Percentiles rank a stretch among this genome's conserved stretches.
Evolutionary conservation across 2,329 filamentous ascomycete genomes (phyloP).

Genomic region (Endothia cerciana): DNA sequence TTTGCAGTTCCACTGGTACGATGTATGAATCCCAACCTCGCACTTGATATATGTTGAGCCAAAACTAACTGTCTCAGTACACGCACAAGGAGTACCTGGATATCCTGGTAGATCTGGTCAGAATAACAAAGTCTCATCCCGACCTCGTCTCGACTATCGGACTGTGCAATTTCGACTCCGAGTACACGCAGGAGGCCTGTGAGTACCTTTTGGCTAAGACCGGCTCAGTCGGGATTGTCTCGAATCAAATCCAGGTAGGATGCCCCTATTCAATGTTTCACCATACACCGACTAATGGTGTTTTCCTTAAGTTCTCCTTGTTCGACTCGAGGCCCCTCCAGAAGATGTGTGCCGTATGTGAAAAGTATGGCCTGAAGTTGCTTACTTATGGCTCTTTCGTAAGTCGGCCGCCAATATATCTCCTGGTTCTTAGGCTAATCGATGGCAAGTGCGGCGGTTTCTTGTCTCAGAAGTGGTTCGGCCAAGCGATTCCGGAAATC

Average conservation of each 20-base stretch:
- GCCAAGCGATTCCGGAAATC: too few species aligned
- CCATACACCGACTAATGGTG: not conserved
- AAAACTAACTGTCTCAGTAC: constrained; percentile 34
- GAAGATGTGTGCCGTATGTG: constrained; percentile 36
- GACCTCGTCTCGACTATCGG: constrained; percentile 38
- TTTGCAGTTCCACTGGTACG: constrained; percentile 42
- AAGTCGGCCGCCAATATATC: constrained; percentile 15
- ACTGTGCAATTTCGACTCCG: constrained; percentile 41
- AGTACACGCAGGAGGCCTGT: constrained; percentile 38
- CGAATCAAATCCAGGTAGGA: constrained; percentile 42
- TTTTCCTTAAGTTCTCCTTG: constrained; percentile 38
- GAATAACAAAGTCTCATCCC: constrained; percentile 35
- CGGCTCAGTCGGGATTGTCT: constrained; percentile 36
- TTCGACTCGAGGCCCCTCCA: constrained; percentile 39
- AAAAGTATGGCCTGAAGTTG: constrained; percentile 37
- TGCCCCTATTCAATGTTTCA: not conserved
- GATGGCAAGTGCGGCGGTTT: too few species aligned
- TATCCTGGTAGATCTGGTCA: constrained; percentile 38
- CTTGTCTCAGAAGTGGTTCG: too few species aligned
- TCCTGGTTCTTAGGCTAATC: not conserved
- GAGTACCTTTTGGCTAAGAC: constrained; percentile 38
- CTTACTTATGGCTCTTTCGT: constrained; percentile 42
- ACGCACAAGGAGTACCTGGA: constrained; percentile 40
- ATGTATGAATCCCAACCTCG: constrained; percentile 33
- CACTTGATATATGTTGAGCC: not conserved